phyloP scores from a whole-genome alignment of 176 grass and related monocot genomes.

The Otatea glauca region DNA sequence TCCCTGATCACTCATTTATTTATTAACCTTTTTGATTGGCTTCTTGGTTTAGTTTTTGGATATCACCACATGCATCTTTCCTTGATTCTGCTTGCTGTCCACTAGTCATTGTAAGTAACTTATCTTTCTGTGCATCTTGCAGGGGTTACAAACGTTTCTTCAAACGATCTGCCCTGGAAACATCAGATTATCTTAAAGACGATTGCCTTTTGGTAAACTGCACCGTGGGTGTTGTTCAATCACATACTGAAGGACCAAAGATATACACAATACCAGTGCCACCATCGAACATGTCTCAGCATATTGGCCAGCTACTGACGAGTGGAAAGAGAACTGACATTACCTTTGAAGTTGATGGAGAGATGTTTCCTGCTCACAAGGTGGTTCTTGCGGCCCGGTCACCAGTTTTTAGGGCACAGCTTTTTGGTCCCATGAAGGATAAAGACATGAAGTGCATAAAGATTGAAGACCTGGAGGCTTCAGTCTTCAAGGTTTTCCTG shows the following conservation, averaged over 20 bases:
- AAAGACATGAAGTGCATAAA: conserved; percentile 79
- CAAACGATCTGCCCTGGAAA: conserved; percentile 79
- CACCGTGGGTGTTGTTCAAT: conserved; percentile 91
- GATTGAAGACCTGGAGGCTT: conserved; percentile 90
- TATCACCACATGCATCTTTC: neutral
- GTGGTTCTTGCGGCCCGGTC: conserved; percentile 85
- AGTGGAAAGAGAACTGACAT: conserved; percentile 75
- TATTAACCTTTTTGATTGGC: neutral
- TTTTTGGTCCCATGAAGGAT: conserved; percentile 98
- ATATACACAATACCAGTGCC: conserved; percentile 83
- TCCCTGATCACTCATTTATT: neutral
- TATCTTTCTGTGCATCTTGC: conserved; percentile 39
- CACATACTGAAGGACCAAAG: conserved; percentile 85
- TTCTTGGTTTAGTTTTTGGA: conserved; percentile 14
- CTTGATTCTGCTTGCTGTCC: neutral
- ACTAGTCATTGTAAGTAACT: conserved; percentile 14
- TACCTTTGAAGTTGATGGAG: conserved; percentile 79
- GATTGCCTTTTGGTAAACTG: conserved; percentile 95
- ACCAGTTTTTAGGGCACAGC: conserved; percentile 94
- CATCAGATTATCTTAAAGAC: conserved; percentile 98
- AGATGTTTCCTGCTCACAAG: conserved; percentile 83
- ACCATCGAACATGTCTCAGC: conserved; percentile 72
- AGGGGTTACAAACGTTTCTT: conserved; percentile 99
- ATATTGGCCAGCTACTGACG: conserved; percentile 75
- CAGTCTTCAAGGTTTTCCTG: conserved; percentile 85